Percentiles rank a stretch among this genome's conserved stretches.
These are phyloP conservation scores for Combretum micranthum DNA, from an alignment of 345 rosid genomes.

Conservation along the genomic window DNA sequence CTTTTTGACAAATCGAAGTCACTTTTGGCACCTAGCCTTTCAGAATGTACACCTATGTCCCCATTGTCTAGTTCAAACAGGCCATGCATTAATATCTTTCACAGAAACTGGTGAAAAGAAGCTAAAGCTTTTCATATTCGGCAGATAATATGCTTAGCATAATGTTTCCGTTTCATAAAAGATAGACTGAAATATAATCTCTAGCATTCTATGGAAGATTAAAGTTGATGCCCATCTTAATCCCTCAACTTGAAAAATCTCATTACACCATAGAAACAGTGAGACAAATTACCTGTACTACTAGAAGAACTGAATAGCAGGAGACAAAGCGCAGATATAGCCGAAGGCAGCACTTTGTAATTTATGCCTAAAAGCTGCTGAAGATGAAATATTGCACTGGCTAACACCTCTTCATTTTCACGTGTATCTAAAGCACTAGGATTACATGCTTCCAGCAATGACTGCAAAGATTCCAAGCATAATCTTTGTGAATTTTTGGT, in stretches of 20 bases:
- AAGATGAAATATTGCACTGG: slow-evolving; percentile 46
- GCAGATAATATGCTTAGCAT: too few relatives aligned
- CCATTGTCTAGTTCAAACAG: too few relatives aligned
- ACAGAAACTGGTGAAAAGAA: too few relatives aligned
- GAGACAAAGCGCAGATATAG: slow-evolving; percentile 57
- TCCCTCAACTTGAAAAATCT: not conserved
- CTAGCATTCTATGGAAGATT: not conserved
- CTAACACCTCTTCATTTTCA: slow-evolving; percentile 34
- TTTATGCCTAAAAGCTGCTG: slow-evolving; percentile 47
- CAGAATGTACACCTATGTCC: too few relatives aligned
- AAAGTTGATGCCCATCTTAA: not conserved
- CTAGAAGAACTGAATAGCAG: slow-evolving; percentile 28
- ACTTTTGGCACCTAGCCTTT: too few relatives aligned
- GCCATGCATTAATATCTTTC: too few relatives aligned
- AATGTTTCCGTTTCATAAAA: too few relatives aligned
- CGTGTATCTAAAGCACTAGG: slow-evolving; percentile 16
- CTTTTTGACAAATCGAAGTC: too few relatives aligned
- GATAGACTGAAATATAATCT: too few relatives aligned
- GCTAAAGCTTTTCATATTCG: too few relatives aligned
- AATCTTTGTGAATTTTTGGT: slow-evolving; percentile 21
- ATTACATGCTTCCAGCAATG: slow-evolving; percentile 30
- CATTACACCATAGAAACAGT: not conserved
- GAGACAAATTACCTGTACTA: slow-evolving; percentile 32
- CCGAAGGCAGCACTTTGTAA: slow-evolving; percentile 48
- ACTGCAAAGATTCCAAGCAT: slow-evolving; percentile 28